Evolutionary conservation across 306 rosid genomes (phyloP).

Genomic region (Lupinus albus): DNA sequence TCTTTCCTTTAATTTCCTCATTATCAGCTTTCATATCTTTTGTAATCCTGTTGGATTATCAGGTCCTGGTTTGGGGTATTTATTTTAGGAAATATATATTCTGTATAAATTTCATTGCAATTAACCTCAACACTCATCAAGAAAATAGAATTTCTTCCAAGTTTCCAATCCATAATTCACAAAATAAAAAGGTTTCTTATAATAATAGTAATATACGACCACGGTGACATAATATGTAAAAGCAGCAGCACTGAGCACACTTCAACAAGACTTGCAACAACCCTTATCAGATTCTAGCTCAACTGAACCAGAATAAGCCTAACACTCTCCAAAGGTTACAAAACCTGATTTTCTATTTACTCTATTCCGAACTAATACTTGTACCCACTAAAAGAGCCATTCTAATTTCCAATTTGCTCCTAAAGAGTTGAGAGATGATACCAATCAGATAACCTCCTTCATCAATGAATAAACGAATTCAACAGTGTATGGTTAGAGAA

Average conservation of each 20-base stretch:
- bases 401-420: slow-evolving; percentile 24
- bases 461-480: slow-evolving; percentile 4
- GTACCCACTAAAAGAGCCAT: background rate
- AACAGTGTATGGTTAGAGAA: background rate
- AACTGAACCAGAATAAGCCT: slow-evolving; percentile 9
- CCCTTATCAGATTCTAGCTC: background rate
- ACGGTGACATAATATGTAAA: background rate
- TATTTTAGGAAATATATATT: background rate
- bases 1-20: background rate
- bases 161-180: background rate
- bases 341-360: slow-evolving; percentile 3
- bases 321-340: background rate
- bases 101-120: too few species aligned
- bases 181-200: background rate
- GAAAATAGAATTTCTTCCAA: too few species aligned
- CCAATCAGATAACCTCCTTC: slow-evolving; percentile 12
- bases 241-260: background rate
- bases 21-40: background rate
- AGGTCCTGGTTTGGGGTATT: background rate
- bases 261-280: background rate
- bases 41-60: background rate
- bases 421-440: slow-evolving; percentile 5
- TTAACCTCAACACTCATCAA: background rate
- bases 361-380: background rate
- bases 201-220: background rate